Base-by-base conservation (phyloP, 2,329 filamentous ascomycete species). In the Cadophora sp. region DNA sequence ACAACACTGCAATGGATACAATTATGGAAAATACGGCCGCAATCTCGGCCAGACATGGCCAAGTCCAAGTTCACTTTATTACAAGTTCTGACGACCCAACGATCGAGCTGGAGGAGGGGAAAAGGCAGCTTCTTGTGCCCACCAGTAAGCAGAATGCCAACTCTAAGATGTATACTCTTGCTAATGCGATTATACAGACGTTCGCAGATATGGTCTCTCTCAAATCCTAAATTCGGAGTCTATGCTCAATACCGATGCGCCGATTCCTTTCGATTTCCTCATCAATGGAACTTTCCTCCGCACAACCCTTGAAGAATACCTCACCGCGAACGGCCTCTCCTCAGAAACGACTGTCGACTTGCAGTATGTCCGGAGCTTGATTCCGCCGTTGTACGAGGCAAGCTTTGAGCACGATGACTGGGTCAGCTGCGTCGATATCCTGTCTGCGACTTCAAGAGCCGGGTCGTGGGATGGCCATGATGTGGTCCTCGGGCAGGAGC, bases 391-490 rank as follows among this genome's bases (percentile, higher is more conserved):
- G 43, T 95, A 96, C 79, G 90, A 97, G 74, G 91, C 94, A 14
- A 96, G 92, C 77, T 99, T 97, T 79, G 91, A 97, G 82, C 95
- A 99, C 79, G 94, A 99, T 77, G 96, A 98, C 80, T 99, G 96
- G 96, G 92, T 99, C 60, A 93, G 92, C 78, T 87, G 88, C 29
- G 89, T 98, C 29, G 94, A 97, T 79, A 87, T 97, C 4, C 83
- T 97, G 27, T 94, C 93, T 0, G 79, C 81, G 16, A 88, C 85
- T 14, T 91, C 92, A 1, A 81, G 83, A 7, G 87, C 89, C 2
- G 89, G 85, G 24, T 78, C 79, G 65, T 90, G 87, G 86, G 83
- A 84, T 11, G 83, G 81, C 60, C 82, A 82, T 60, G 78, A 79
- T 58, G 81, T 85, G 75, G 79, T 80, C 29, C 80, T 81, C 46